Evolutionary conservation across 192 early-diverging fungal species (phyloP).

Genomic region (Mortierella hygrophila): DNA sequence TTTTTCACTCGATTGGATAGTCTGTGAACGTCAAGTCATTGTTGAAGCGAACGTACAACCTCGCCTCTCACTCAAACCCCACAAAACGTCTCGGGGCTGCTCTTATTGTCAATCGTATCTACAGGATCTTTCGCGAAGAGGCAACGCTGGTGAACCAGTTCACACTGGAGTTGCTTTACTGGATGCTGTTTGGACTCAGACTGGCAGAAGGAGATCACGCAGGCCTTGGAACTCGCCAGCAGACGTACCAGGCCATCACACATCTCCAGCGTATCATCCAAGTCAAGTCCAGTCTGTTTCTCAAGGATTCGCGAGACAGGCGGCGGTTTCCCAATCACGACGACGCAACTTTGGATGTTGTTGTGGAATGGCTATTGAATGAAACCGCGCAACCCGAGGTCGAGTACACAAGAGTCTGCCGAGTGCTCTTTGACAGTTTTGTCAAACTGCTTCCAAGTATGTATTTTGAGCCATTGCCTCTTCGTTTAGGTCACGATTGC

Average conservation of each 20-base stretch:
- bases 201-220: slow-evolving; percentile 72
- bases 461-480: not conserved
- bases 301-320: slow-evolving; percentile 48
- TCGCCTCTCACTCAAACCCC: slow-evolving; percentile 70
- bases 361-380: slow-evolving; percentile 71
- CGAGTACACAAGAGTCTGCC: slow-evolving; percentile 74
- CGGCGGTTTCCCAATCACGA: slow-evolving; percentile 63
- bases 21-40: slow-evolving; percentile 79
- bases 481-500: not conserved
- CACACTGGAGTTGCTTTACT: slow-evolving; percentile 76
- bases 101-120: slow-evolving; percentile 78
- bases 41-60: slow-evolving; percentile 74
- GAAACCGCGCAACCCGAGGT: slow-evolving; percentile 65
- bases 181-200: slow-evolving; percentile 72
- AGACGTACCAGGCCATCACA: slow-evolving; percentile 63
- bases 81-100: slow-evolving; percentile 78
- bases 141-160: slow-evolving; percentile 72
- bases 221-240: slow-evolving; percentile 67
- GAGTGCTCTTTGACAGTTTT: slow-evolving; percentile 72
- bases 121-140: slow-evolving; percentile 77
- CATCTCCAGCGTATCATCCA: slow-evolving; percentile 74
- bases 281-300: slow-evolving; percentile 66
- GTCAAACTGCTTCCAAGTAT: slow-evolving; percentile 62
- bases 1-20: slow-evolving; percentile 23
- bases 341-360: slow-evolving; percentile 55